Evolutionary conservation across 305 asterid genomes (phyloP).

Genomic region (Fraxinus sp.): DNA sequence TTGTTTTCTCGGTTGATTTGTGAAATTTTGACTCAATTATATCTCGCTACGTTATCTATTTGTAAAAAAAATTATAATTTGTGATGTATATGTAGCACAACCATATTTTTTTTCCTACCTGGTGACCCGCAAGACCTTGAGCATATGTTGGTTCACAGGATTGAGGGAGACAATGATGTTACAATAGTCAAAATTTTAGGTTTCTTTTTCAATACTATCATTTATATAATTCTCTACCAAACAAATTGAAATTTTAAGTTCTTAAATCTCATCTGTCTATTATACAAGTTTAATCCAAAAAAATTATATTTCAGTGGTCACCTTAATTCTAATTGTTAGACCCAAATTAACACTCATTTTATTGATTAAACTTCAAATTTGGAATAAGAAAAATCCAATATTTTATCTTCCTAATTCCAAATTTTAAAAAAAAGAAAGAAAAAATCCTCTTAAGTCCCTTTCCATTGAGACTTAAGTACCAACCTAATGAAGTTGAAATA

Average conservation of each 20-base stretch:
- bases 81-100: no score
- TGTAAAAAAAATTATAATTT: no score
- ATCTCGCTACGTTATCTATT: no score
- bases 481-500: slow-evolving; percentile 44
- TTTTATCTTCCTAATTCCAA: not conserved
- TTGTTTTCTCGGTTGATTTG: no score
- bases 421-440: no score
- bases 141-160: not conserved
- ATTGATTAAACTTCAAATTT: not conserved
- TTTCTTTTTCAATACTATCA: not conserved
- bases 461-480: not conserved
- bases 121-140: not conserved
- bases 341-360: not conserved
- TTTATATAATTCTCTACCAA: not conserved
- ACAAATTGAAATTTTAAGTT: not conserved
- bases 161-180: no score
- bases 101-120: no score
- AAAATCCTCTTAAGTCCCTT: not conserved
- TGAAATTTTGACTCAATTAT: no score
- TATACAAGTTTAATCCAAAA: no score
- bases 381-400: not conserved
- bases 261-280: not conserved
- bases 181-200: not conserved
- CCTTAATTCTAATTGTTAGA: no score
- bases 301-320: not conserved